Evolutionary conservation across 768 basidiomycete species (phyloP).

Genomic region (Lactifluus pinguis): DNA sequence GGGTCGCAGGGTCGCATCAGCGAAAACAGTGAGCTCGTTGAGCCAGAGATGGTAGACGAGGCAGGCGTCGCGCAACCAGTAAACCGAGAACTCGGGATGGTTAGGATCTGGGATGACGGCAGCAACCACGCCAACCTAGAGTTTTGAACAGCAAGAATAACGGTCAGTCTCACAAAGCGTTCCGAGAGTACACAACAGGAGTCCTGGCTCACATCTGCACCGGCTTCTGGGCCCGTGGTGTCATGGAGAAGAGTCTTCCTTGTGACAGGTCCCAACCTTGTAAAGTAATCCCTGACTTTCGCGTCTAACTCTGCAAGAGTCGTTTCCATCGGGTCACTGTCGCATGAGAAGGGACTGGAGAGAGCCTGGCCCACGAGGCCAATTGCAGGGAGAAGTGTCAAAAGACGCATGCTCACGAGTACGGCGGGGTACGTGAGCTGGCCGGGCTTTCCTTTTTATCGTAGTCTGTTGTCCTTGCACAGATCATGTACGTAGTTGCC

Average conservation of each 20-base stretch:
- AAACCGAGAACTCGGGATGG: slow-evolving; percentile 8
- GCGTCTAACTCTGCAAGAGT: not conserved
- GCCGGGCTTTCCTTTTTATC: not conserved
- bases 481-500: not conserved
- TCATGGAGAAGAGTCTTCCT: slow-evolving; percentile 6
- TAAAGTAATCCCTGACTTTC: slow-evolving; percentile 5
- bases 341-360: not conserved
- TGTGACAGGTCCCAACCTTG: slow-evolving; percentile 1
- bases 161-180: not conserved
- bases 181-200: too few species aligned
- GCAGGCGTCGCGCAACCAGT: slow-evolving; percentile 9
- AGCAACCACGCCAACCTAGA: slow-evolving; percentile 2
- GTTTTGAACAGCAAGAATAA: not conserved
- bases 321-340: slow-evolving; percentile 2
- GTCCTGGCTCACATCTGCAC: slow-evolving; percentile 7
- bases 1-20: slow-evolving; percentile 2
- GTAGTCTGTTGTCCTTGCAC: too few species aligned
- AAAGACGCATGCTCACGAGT: slow-evolving; percentile 2
- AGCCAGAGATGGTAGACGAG: slow-evolving; percentile 14
- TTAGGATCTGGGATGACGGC: not conserved
- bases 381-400: not conserved
- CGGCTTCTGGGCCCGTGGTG: slow-evolving; percentile 12
- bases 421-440: not conserved
- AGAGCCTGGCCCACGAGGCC: slow-evolving; percentile 1
- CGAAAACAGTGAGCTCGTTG: slow-evolving; percentile 13